These are phyloP conservation scores for Colletotrichum higginsianum DNA, from an alignment of 2,329 filamentous ascomycete species.

Conservation along the genomic window DNA sequence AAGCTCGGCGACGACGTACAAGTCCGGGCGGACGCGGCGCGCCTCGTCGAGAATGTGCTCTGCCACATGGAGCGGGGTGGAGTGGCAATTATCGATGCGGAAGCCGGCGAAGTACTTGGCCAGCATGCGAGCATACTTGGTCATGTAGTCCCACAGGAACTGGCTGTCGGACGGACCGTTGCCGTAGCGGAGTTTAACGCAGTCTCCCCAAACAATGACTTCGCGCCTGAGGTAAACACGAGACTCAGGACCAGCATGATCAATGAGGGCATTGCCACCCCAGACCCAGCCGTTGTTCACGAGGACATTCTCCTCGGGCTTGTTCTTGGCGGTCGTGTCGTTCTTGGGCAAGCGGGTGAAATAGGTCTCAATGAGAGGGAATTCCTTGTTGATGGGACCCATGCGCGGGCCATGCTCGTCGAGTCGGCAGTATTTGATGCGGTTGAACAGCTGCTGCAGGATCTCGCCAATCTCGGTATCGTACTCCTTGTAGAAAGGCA, in stretches of 20 bases:
- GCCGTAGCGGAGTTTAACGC: constrained; percentile 96
- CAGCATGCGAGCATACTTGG: constrained; percentile 89
- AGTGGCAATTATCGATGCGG: constrained; percentile 98
- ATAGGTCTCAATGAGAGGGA: constrained; percentile 91
- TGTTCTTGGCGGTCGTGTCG: constrained; percentile 82
- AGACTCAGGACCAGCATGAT: constrained; percentile 92
- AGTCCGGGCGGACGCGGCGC: constrained; percentile 86
- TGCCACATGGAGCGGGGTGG: constrained; percentile 93
- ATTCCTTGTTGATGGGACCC: constrained; percentile 82
- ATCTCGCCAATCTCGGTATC: constrained; percentile 87
- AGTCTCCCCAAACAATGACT: constrained; percentile 98
- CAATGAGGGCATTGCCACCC: constrained; percentile 93
- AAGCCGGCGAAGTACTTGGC: constrained; percentile 96
- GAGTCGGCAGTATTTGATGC: constrained; percentile 94
- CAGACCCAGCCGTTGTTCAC: constrained; percentile 99
- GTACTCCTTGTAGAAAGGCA: constrained; percentile 93
- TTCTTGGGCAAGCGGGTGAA: constrained; percentile 92
- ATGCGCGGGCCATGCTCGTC: constrained; percentile 91
- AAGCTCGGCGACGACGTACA: constrained; percentile 94
- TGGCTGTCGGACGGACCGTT: constrained; percentile 85
- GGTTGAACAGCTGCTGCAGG: constrained; percentile 91
- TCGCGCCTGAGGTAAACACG: constrained; percentile 95
- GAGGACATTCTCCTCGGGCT: constrained; percentile 82
- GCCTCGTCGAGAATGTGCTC: constrained; percentile 96
- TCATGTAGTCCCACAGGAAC: constrained; percentile 97